A percentile compares a stretch with the other conserved stretches of the same genome.
Conservation (phyloP, 148 eudicot species). For the Vaccinium darrowii region DNA sequence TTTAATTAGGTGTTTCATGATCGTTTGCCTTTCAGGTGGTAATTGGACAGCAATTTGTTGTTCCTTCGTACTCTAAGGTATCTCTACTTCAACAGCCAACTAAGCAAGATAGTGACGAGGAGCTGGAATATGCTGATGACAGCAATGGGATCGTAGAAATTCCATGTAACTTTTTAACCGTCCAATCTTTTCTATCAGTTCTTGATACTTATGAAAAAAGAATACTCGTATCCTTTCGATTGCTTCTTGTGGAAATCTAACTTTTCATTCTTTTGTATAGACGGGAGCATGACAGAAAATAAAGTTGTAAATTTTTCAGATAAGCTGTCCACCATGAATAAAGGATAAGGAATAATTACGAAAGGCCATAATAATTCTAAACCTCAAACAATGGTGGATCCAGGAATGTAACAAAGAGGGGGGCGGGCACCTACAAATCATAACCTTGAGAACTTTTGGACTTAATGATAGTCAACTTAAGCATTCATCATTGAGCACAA, state of each 20-base stretch:
- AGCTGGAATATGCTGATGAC: slow-evolving; percentile 90
- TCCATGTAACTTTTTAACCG: slow-evolving; percentile 43
- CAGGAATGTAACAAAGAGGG: background rate
- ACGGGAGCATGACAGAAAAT: background rate
- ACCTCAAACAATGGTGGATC: slow-evolving; percentile 2
- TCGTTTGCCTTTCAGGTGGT: slow-evolving; percentile 50
- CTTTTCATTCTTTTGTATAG: background rate
- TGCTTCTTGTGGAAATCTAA: background rate
- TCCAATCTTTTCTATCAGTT: background rate
- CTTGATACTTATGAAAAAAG: background rate
- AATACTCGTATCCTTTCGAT: background rate
- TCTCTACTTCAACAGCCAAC: slow-evolving; percentile 80
- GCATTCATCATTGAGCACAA: background rate
- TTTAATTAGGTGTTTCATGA: slow-evolving; percentile 15
- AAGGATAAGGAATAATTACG: background rate
- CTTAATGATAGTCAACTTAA: background rate
- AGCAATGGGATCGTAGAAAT: slow-evolving; percentile 53
- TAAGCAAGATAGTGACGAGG: slow-evolving; percentile 93
- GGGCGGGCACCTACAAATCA: background rate
- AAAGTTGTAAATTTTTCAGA: background rate
- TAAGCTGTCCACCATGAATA: background rate
- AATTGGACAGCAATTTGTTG: slow-evolving; percentile 68
- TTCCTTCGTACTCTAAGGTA: slow-evolving; percentile 94
- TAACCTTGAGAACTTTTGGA: background rate
- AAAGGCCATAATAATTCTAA: background rate